Evolutionary conservation across 371 early-diverging fungal genomes (phyloP), one percentile per base, ranked within the genome.

Genomic region (Mortierella sp.): DNA sequence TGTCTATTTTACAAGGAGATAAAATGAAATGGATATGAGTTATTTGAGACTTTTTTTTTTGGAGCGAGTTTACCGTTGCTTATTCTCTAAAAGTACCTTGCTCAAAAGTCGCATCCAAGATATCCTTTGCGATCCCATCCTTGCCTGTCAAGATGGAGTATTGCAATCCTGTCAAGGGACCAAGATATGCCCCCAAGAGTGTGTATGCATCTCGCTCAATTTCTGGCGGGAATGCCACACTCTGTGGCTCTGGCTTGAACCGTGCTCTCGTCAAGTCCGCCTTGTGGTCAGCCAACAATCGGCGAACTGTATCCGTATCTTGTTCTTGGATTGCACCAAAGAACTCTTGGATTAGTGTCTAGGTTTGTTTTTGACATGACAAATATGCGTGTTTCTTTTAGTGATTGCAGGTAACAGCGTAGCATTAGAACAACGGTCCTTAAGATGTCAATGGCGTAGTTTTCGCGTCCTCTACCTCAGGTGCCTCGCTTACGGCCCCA

Each of bases 111-210:
- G 89, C 37, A 68, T 93, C 93, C 32, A 91, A 54, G 68, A 93
- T 91, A 84, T 93, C 93, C 63, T 75, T 85, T 3, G 93, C 92
- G 47, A 91, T 86, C 0, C 70, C 64, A 65, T 93, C 92, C 14
- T 87, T 68, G 35, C 91, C 92, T 12, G 71, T 72, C 61, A 93
- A 64, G 22, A 93, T 84, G 0, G 92, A 90, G 32, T 84, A 63
- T 57, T 92, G 92, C 39, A 93, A 64, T 0, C 89, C 87, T 0
- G 91, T 90, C 81, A 87, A 22, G 11, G 75, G 75, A 6, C 86
- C 86, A 6, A 85, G 43, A 43, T 76, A 87, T 0, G 86, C 85
- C 0, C 85, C 86, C 61, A 86, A 43, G 4, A 85, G 70, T 14
- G 83, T 83, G 62, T 72, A 87, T 0, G 85, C 85, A 62, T 83